These are phyloP conservation scores for Yamadazyma takamatsuzukensis DNA, from an alignment of 805 yeast species.

Conservation along the genomic window DNA sequence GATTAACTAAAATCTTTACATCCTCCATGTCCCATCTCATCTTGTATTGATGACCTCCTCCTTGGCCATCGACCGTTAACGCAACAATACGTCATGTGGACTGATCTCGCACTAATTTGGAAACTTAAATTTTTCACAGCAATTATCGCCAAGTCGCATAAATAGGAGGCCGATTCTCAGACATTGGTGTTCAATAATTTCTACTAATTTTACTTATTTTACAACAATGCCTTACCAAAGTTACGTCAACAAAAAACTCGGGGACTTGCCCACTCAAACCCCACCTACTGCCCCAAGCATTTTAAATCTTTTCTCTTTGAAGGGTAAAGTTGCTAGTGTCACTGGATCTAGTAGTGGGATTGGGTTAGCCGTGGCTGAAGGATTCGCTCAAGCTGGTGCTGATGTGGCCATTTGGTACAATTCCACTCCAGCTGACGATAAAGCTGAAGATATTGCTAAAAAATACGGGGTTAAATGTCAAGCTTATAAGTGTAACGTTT, in stretches of 20 bases:
- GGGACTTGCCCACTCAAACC: constrained; percentile 48
- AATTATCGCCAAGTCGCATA: too few species aligned
- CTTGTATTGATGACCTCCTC: too few species aligned
- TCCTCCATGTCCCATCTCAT: too few species aligned
- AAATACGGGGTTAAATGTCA: constrained; percentile 58
- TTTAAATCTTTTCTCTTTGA: constrained; percentile 68
- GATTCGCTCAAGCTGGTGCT: constrained; percentile 85
- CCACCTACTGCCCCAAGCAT: constrained; percentile 53
- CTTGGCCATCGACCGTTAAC: too few species aligned
- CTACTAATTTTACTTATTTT: too few species aligned
- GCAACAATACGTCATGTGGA: too few species aligned
- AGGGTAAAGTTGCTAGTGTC: constrained; percentile 78
- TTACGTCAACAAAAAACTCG: constrained; percentile 22
- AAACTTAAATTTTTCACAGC: too few species aligned
- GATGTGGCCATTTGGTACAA: constrained; percentile 55
- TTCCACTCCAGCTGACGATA: constrained; percentile 54
- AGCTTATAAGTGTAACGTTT: constrained; percentile 63
- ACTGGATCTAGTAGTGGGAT: constrained; percentile 88
- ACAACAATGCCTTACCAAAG: constrained; percentile 15
- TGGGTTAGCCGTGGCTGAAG: constrained; percentile 78
- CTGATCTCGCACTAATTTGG: too few species aligned
- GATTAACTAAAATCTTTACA: too few species aligned
- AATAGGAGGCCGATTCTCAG: too few species aligned
- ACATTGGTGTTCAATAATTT: too few species aligned
- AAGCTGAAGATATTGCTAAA: constrained; percentile 51